Conservation (phyloP, 106 monocot genomes). For the Allium sativum region DNA sequence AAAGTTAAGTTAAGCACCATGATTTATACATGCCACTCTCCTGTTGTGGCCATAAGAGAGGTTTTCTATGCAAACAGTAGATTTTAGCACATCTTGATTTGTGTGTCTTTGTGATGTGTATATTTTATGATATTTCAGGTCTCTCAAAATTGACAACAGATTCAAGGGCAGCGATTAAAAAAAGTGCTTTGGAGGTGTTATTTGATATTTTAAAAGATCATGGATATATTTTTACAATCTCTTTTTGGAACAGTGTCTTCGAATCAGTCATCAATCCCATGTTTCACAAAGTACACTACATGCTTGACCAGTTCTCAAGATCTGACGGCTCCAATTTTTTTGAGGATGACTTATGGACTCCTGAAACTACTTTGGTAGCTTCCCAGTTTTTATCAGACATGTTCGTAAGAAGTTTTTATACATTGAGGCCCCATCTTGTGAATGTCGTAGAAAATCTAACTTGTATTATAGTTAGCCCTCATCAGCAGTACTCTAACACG, state of each 20-base stretch:
- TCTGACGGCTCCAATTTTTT: slow-evolving; percentile 12
- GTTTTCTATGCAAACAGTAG: too few species aligned
- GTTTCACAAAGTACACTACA: slow-evolving; percentile 29
- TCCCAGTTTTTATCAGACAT: slow-evolving; percentile 65
- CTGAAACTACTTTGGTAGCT: slow-evolving; percentile 47
- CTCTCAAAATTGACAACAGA: slow-evolving; percentile 88
- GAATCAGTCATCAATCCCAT: slow-evolving; percentile 78
- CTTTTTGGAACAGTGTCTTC: slow-evolving; percentile 68
- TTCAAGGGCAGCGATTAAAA: slow-evolving; percentile 69
- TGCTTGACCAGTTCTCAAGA: slow-evolving; percentile 17
- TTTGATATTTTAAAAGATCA: slow-evolving; percentile 97
- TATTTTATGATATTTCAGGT: slow-evolving; percentile 31
- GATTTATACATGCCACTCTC: too few species aligned
- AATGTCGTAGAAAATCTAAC: slow-evolving; percentile 43
- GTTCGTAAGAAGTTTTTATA: slow-evolving; percentile 54
- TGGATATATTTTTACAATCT: slow-evolving; percentile 69
- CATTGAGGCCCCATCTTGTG: slow-evolving; percentile 35
- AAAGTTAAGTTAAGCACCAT: too few species aligned
- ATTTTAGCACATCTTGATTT: background rate
- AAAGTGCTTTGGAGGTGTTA: slow-evolving; percentile 82
- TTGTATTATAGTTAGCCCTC: slow-evolving; percentile 55
- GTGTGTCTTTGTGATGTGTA: background rate
- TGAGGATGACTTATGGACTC: slow-evolving; percentile 42
- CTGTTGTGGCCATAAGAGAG: too few species aligned
- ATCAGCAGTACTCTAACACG: slow-evolving; percentile 50